Conservation (phyloP, 768 basidiomycete genomes). For the Tylopilus plumbeoviolaceoides region DNA sequence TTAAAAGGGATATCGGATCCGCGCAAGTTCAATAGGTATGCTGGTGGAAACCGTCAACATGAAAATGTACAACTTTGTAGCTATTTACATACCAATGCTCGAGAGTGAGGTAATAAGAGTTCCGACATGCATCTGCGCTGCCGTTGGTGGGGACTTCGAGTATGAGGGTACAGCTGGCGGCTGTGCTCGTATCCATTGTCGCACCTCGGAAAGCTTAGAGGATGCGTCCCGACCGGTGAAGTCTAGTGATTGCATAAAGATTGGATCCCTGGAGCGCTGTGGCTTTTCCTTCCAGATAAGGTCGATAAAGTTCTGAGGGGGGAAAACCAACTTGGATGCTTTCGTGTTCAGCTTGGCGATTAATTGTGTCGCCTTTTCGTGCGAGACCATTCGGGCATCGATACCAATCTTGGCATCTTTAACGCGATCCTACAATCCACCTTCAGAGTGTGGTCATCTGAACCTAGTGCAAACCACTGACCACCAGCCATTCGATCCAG, state of each 20-base stretch:
- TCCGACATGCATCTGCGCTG: constrained; percentile 60
- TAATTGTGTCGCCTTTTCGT: constrained; percentile 62
- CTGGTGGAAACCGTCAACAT: constrained; percentile 34
- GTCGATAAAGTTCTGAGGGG: constrained; percentile 81
- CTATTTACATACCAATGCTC: constrained; percentile 53
- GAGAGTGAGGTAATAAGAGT: constrained; percentile 68
- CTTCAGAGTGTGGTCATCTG: not conserved
- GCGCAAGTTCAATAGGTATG: constrained; percentile 85
- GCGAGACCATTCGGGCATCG: constrained; percentile 80
- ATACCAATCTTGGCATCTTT: constrained; percentile 62
- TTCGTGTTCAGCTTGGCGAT: constrained; percentile 50
- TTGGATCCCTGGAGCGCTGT: constrained; percentile 54
- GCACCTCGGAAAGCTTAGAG: constrained; percentile 66
- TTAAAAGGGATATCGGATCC: constrained; percentile 90
- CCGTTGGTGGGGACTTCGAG: constrained; percentile 56
- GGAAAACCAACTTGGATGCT: constrained; percentile 69
- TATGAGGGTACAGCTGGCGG: constrained; percentile 58
- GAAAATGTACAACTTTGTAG: not conserved
- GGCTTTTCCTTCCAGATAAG: constrained; percentile 79
- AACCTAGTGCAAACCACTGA: constrained; percentile 28
- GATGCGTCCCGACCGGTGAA: constrained; percentile 64
- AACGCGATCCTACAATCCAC: constrained; percentile 33
- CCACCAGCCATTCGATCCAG: constrained; percentile 79
- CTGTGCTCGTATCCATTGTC: constrained; percentile 64
- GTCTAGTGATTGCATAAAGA: constrained; percentile 67